Base-by-base conservation (phyloP, 2,329 filamentous ascomycete genomes). In the Alternaria longipes region DNA sequence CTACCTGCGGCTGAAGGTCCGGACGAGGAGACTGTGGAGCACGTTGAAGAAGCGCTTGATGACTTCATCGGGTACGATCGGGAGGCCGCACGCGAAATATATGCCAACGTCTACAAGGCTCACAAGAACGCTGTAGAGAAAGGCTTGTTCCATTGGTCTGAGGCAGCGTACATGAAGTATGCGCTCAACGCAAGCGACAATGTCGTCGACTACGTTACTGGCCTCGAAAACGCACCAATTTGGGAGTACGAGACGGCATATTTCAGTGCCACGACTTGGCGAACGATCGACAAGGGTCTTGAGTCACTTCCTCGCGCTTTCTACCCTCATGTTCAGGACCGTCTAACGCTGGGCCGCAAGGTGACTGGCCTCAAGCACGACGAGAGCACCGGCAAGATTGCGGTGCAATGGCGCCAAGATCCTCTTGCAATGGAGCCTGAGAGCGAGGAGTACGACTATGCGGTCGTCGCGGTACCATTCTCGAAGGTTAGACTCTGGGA, bases 391-490 rank as follows among this genome's bases (percentile, higher is more conserved):
- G 72, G 83, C 16, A 86, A 86, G 56, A 82, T 91, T 6, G 84
- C 84, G 1, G 81, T 92, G 2, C 81, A 85, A 22, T 90, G 86
- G 84, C 84, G 85, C 59, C 63, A 81, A 42, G 82, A 62, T 78
- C 83, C 72, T 62, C 77, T 84, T 16, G 74, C 78, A 14, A 75
- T 79, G 64, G 65, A 72, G 0, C 77, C 82, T 0, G 69, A 86
- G 51, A 84, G 79, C 45, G 80, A 84, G 26, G 82, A 83, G 2
- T 90, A 87, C 69, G 89, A 92, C 77, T 91, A 91, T 72, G 85
- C 87, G 28, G 80, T 91, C n/a, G 82, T 91, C 7, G 82, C 88
- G 0, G 84, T 85, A 0, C 89, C 89, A 0, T 91, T 91, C 76
- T 84, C 85, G 47, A 85, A 87, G 54, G 86, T 91, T 41, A 83